Base-by-base conservation (phyloP, 2,329 filamentous ascomycete species). In the Uncinocarpus reesii region DNA sequence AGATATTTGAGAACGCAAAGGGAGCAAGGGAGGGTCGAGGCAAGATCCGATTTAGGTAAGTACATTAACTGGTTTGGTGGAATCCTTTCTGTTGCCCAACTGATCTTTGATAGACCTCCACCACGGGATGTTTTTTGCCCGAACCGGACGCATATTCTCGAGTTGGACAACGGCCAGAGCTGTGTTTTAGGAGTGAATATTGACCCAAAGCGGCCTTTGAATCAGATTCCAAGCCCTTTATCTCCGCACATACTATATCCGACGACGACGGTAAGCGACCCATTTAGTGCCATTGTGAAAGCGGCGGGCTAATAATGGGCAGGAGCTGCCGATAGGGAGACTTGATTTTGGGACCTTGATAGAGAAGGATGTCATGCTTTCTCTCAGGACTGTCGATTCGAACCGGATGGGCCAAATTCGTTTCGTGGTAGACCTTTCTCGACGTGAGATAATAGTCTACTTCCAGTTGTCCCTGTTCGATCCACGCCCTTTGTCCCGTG, bases 331-430 rank as follows among this genome's bases (percentile, higher is more conserved):
- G 1, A 68, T 75, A 2, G 56, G 60, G 1, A 67, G 65, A 0
- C 57, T 88, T 1, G 73, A 79, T 15, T 83, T 88, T 55, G 84
- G 85, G 0, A 68, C 79, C 34, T 71, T 79, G 65, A 56, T 73
- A 1, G 64, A 71, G 1, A 71, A 76, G 3, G 67, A 65, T 2
- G 68, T 69, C 0, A 79, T 88, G 72, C 75, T 81, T 60, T 63
- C 71, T 7, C 77, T 85, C 72, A 74, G 74, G 45, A 73, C 69
- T 1, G 57, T 71, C 5, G 52, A 56, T 11, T 47, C 61, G 3
- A 53, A 50, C 4, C 42, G 34, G 2, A 34, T 52, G 4, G 55
- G 56, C 3, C 40, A 54, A 2, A 54, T 71, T 2, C 58, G 58
- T 13, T 48, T 75, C 38, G 58, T 61, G 7, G 55, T 76, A 4